phyloP scores from a whole-genome alignment of 768 basidiomycete genomes.

The Boletus pseudo-olivaceus region DNA sequence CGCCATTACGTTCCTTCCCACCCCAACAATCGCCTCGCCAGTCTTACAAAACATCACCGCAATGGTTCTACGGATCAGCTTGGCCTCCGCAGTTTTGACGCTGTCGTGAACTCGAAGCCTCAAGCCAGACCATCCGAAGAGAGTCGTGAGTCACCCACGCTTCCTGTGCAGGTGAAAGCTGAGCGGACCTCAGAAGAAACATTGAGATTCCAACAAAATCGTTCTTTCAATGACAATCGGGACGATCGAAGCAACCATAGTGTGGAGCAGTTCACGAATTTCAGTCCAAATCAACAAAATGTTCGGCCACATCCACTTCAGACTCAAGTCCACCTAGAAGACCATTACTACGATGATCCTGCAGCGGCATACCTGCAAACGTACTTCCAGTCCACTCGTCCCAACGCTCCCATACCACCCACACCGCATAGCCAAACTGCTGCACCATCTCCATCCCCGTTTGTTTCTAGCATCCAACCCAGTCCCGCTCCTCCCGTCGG shows the following conservation, averaged over 20 bases:
- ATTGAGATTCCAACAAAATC: conserved; percentile 20
- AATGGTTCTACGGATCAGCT: conserved; percentile 61
- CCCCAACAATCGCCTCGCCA: conserved; percentile 29
- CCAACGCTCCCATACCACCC: conserved; percentile 74
- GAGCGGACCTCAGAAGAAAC: conserved; percentile 18
- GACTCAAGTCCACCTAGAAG: conserved; percentile 49
- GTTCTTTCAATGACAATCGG: conserved; percentile 15
- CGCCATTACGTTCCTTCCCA: conserved; percentile 32
- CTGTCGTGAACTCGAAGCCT: conserved; percentile 49
- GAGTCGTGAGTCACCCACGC: conserved; percentile 25
- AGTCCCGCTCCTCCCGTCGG: conserved; percentile 59
- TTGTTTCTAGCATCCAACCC: conserved; percentile 49
- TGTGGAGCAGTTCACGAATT: conserved; percentile 21
- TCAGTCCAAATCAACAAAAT: conserved; percentile 18
- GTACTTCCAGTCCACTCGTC: conserved; percentile 58
- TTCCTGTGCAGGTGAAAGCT: conserved; percentile 12
- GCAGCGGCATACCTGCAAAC: conserved; percentile 56
- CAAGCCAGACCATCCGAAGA: conserved; percentile 25
- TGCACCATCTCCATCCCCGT: conserved; percentile 69
- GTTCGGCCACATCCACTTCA: conserved; percentile 37
- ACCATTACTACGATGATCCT: conserved; percentile 61
- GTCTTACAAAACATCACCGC: conserved; percentile 48
- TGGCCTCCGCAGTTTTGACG: conserved; percentile 57
- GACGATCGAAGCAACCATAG: conserved; percentile 21
- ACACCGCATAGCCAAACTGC: conserved; percentile 75